Evolutionary conservation across 805 yeast genomes (phyloP), one percentile per base, ranked within the genome.

Genomic region (Helenozyma baotianmanensis): DNA sequence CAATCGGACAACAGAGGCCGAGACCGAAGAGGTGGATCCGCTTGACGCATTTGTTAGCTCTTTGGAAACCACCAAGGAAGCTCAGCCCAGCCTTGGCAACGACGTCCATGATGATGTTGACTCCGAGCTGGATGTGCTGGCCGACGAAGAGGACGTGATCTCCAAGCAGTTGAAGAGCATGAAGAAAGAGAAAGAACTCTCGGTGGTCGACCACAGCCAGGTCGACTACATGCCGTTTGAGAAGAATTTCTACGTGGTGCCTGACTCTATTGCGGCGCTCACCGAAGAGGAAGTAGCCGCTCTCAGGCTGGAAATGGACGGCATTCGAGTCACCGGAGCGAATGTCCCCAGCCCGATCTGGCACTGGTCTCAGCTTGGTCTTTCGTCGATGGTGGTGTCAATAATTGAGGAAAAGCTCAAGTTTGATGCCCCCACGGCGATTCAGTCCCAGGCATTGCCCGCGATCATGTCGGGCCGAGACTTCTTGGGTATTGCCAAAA

Each of bases 401-500:
- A 68, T 77, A 0, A 62, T 90, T 6, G 62, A 65, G 2, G 65
- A 70, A 3, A 62, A 62, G 10, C 54, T 82, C 8, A 54, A 65
- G 6, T 89, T 76, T 51, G 63, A 57, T 0, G 51, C 60, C 2
- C 96, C 97, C 1, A 85, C 97, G 0, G 76, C 96, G 0, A 87
- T 92, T 34, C 98, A 92, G 56, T 70, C 88, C 0, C 96, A 88
- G 49, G 88, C 96, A 0, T 68, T 89, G 14, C 97, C 98, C 0
- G 82, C 88, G 1, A 77, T 88, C 14, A 84, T 90, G 94, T 68
- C 80, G 2, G 97, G 97, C 1, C 60, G 82, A 29, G 97, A 92
- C 60, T 76, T 90, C 6, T 82, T 92, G 29, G 97, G 96, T 5
- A 82, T 92, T 14, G 97, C 98, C 0, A 87, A 88, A 43, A 92